These are phyloP conservation scores for Mycena rebaudengoi DNA, from an alignment of 768 basidiomycete species.

Conservation along the genomic window DNA sequence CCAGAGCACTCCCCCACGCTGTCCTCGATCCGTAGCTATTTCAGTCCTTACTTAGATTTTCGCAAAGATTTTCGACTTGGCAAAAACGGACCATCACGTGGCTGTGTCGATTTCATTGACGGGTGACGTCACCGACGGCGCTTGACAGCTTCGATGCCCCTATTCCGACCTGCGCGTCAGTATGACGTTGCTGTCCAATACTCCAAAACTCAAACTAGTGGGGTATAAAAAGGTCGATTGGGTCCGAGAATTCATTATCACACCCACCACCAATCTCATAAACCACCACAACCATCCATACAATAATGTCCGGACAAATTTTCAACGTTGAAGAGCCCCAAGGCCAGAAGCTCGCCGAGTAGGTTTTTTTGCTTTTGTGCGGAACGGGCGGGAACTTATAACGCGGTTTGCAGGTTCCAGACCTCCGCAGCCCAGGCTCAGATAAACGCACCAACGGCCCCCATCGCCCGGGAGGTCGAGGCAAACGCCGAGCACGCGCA, in stretches of 20 bases:
- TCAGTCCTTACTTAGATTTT: too few relatives aligned
- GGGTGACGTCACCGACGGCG: too few relatives aligned
- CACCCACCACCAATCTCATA: too few relatives aligned
- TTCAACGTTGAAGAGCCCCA: conserved; percentile 49
- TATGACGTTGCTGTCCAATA: too few relatives aligned
- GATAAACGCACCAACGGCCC: conserved; percentile 52
- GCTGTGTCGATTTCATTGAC: too few relatives aligned
- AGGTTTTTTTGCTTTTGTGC: background rate
- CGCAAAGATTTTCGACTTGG: too few relatives aligned
- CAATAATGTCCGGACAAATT: conserved; percentile 43
- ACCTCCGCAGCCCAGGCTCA: conserved; percentile 66
- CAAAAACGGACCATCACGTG: too few relatives aligned
- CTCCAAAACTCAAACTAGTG: too few relatives aligned
- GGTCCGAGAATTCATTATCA: background rate
- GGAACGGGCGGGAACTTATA: background rate
- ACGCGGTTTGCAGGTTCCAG: conserved; percentile 46
- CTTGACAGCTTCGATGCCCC: too few relatives aligned
- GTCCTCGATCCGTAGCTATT: too few relatives aligned
- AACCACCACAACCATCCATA: background rate
- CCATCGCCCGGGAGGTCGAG: conserved; percentile 53
- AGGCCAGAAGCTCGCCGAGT: conserved; percentile 42
- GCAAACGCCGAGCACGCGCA: conserved; percentile 54
- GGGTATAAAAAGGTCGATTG: background rate
- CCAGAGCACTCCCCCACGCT: too few relatives aligned
- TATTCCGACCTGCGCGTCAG: too few relatives aligned